Base-by-base conservation (phyloP, 331 rosid genomes). In the Malus hybrid region DNA sequence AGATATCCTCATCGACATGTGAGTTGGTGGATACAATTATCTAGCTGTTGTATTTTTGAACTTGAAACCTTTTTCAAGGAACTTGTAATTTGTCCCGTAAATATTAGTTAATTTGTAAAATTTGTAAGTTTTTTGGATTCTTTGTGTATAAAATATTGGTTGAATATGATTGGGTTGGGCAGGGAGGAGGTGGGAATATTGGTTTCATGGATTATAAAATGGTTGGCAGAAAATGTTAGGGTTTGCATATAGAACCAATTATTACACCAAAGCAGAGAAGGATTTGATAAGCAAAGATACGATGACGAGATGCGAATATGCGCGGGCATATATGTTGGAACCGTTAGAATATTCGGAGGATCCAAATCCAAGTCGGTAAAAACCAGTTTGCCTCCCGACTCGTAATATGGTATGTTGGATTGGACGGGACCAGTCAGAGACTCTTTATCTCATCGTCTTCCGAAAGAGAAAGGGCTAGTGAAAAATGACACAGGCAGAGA, bases 231-330 rank as follows among this genome's bases (percentile, higher is more conserved):
- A 18, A 6, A 0, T 3, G 9, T 8, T 2, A 14, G n/a, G 30
- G 13, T 14, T 30, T 63, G 68, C 68, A 29, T 7, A 2, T 4
- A 3, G 19, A 63, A 5, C 11, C 1, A 63, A 63, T 63, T 16
- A 29, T 63, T 24, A 28, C 42, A 5, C 18, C 42, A 3, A 19
- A 13, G 7, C 22, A 30, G 3, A 28, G 6, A 26, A 11, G 14
- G 29, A 57, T 6, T 57, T 7, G 39, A 7, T 16, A 12, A 26
- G 36, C 36, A 33, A 33, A 33, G 50, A 19, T 10, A 0, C 18
- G 32, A n/a, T 8, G 10, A 65, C 14, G 52, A 73, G 77, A 58
- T 73, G 68, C 77, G 77, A 73, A 73, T 60, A 73, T 73, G 68
- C 69, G 28, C n/a, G 19, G 58, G 68, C 60, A 72, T 22, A 34